Evolutionary conservation across 106 monocot genomes (phyloP).

Genomic region (Iris macrosiphon): DNA sequence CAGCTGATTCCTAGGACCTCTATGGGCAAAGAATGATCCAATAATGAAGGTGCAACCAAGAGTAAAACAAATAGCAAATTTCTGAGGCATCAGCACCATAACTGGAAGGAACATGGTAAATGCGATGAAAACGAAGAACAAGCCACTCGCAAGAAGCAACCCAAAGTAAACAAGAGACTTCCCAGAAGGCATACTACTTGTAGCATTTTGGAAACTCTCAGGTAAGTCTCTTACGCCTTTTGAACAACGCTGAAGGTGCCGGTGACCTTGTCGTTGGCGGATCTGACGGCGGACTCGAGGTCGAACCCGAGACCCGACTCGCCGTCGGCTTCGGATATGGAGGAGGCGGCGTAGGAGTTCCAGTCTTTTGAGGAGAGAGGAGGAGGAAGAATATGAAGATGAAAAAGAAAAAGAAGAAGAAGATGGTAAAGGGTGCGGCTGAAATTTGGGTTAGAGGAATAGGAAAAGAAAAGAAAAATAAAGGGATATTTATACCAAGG

Average conservation of each 20-base stretch:
- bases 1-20: slow-evolving; percentile 87
- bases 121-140: slow-evolving; percentile 90
- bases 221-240: slow-evolving; percentile 88
- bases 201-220: slow-evolving; percentile 79
- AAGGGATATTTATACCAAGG: too few species aligned
- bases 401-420: slow-evolving; percentile 41
- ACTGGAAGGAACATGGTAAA: slow-evolving; percentile 95
- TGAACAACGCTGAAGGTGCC: slow-evolving; percentile 64
- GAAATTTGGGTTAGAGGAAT: too few species aligned
- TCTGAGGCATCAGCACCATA: slow-evolving; percentile 98
- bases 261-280: slow-evolving; percentile 61
- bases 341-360: slow-evolving; percentile 67
- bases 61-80: slow-evolving; percentile 96
- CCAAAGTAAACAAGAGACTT: slow-evolving; percentile 96
- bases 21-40: slow-evolving; percentile 95
- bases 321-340: slow-evolving; percentile 33
- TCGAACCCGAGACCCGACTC: slow-evolving; percentile 34
- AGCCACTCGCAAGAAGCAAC: slow-evolving; percentile 70
- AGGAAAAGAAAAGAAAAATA: too few species aligned
- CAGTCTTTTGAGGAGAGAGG: slow-evolving; percentile 42
- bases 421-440: too few species aligned
- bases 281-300: slow-evolving; percentile 58
- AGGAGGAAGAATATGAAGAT: too few species aligned
- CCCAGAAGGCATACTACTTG: slow-evolving; percentile 88
- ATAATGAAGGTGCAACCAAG: slow-evolving; percentile 88